Evolutionary conservation across 345 rosid species (phyloP).

Genomic region (Eucalyptus polybractea): DNA sequence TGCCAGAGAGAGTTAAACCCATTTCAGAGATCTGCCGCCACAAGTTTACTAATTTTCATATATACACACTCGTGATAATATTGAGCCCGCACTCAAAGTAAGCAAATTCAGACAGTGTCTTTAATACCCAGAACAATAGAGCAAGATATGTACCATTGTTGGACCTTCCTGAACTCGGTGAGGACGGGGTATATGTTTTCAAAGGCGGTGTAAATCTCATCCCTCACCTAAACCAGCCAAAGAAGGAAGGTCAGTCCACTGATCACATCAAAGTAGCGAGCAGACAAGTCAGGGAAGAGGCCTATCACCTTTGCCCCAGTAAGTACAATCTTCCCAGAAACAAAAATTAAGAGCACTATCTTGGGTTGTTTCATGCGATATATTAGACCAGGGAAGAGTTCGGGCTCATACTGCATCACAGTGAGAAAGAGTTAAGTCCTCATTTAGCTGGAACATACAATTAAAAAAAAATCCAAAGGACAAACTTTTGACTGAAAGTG

Average conservation of each 20-base stretch:
- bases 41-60: neutral
- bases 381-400: conserved; percentile 88
- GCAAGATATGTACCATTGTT: conserved; percentile 48
- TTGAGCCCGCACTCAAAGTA: neutral
- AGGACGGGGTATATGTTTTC: conserved; percentile 97
- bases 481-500: neutral
- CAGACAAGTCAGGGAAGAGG: neutral
- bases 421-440: neutral
- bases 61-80: neutral
- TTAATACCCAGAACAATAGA: neutral
- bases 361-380: conserved; percentile 97
- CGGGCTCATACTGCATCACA: conserved; percentile 79
- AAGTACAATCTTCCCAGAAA: conserved; percentile 92
- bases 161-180: conserved; percentile 81
- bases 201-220: conserved; percentile 85
- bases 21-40: neutral
- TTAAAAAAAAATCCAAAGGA: neutral
- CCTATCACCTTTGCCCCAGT: conserved; percentile 88
- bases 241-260: neutral
- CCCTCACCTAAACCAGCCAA: conserved; percentile 47
- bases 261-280: neutral
- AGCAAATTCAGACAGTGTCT: neutral
- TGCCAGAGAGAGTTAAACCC: neutral
- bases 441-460: neutral
- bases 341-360: conserved; percentile 90